phyloP scores from a whole-genome alignment of 495 filamentous ascomycete genomes.

The Penicilliopsis zonata region DNA sequence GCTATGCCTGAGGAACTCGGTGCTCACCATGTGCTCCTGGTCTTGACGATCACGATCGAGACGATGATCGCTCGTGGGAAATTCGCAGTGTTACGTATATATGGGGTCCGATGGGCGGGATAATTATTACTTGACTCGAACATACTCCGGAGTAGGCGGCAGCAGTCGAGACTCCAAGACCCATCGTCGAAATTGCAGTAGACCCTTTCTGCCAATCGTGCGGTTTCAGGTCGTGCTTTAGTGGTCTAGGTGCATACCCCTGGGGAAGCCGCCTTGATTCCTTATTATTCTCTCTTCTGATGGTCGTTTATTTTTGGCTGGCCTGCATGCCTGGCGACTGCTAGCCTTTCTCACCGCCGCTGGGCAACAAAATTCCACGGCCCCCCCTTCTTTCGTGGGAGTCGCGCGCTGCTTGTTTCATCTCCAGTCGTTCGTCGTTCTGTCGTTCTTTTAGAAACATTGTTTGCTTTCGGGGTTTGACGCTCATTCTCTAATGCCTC shows the following conservation, averaged over 20 bases:
- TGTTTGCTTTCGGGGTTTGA: slow-evolving; percentile 19
- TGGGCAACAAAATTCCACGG: slow-evolving; percentile 23
- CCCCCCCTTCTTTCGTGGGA: slow-evolving; percentile 9
- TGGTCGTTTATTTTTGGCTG: background rate
- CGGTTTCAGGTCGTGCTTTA: slow-evolving; percentile 11
- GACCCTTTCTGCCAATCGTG: slow-evolving; percentile 11
- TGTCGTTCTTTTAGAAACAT: slow-evolving; percentile 26
- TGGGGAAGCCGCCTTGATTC: slow-evolving; percentile 5
- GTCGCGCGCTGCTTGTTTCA: slow-evolving; percentile 9
- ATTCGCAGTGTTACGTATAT: too few species aligned
- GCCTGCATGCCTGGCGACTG: slow-evolving; percentile 1
- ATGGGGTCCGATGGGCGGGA: too few species aligned
- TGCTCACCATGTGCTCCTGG: too few species aligned
- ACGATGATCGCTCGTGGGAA: too few species aligned
- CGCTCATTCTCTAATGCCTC: slow-evolving; percentile 20
- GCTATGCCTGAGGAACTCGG: too few species aligned
- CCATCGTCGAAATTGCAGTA: slow-evolving; percentile 2
- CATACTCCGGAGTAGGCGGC: too few species aligned
- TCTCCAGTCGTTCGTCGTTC: slow-evolving; percentile 21
- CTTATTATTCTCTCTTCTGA: too few species aligned
- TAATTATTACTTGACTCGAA: too few species aligned
- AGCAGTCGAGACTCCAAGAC: slow-evolving; percentile 1
- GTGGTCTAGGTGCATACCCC: slow-evolving; percentile 11
- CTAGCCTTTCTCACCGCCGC: slow-evolving; percentile 21
- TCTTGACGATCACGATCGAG: too few species aligned